phyloP scores from a whole-genome alignment of 2,329 filamentous ascomycete genomes.

The Claviceps fusiformis region DNA sequence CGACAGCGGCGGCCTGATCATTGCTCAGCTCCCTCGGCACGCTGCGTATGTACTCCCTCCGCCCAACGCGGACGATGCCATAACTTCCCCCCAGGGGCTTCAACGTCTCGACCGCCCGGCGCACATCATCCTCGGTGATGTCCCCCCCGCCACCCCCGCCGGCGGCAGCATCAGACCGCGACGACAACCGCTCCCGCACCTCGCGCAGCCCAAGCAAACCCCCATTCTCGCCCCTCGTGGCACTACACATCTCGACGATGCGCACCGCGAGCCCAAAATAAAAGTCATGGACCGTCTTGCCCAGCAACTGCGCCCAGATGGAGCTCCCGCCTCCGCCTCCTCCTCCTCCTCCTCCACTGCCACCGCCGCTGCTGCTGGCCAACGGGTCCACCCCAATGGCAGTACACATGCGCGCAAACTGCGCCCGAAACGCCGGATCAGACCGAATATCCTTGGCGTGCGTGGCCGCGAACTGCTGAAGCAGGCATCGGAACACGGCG shows the following conservation, averaged over 20 bases:
- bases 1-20: slow-evolving; percentile 83
- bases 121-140: slow-evolving; percentile 84
- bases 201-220: slow-evolving; percentile 78
- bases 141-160: slow-evolving; percentile 45
- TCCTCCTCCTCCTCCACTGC: slow-evolving; percentile 9
- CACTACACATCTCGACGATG: slow-evolving; percentile 82
- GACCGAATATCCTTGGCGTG: slow-evolving; percentile 94
- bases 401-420: slow-evolving; percentile 97
- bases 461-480: slow-evolving; percentile 89
- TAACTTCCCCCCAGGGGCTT: slow-evolving; percentile 82
- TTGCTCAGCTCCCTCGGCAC: slow-evolving; percentile 91
- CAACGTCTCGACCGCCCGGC: slow-evolving; percentile 76
- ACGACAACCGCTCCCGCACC: slow-evolving; percentile 58
- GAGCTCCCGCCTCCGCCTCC: slow-evolving; percentile 31
- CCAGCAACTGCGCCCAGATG: slow-evolving; percentile 87
- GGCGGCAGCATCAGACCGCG: slow-evolving; percentile 53
- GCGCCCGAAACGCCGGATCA: slow-evolving; percentile 85
- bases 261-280: slow-evolving; percentile 96
- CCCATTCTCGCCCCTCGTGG: slow-evolving; percentile 80
- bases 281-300: slow-evolving; percentile 89
- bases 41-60: slow-evolving; percentile 76
- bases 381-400: slow-evolving; percentile 94
- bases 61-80: slow-evolving; percentile 69
- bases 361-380: slow-evolving; percentile 32
- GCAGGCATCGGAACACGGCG: slow-evolving; percentile 84